Evolutionary conservation across 2,329 filamentous ascomycete genomes (phyloP).

Genomic region (Aspergillus pseudoglaucus): DNA sequence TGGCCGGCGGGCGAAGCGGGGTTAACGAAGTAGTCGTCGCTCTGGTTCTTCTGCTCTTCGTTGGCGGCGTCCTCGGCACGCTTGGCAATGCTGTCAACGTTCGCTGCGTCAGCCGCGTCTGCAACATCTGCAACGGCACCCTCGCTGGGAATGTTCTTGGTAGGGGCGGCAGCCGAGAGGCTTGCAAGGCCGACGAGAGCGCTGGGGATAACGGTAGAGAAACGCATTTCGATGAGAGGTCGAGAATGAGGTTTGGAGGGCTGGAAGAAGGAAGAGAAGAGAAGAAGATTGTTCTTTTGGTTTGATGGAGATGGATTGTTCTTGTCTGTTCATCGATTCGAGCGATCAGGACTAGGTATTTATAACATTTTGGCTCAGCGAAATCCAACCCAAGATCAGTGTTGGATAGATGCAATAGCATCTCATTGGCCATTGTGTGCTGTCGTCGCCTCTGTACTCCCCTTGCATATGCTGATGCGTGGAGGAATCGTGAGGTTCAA

Average conservation of each 20-base stretch:
- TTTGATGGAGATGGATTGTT: not conserved
- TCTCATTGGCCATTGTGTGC: not conserved
- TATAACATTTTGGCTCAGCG: not conserved
- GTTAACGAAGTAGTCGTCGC: not conserved
- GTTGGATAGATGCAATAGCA: too few species aligned
- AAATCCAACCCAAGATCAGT: not conserved
- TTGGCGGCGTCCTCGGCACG: not conserved
- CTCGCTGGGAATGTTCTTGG: not conserved
- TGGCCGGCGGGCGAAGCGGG: too few species aligned
- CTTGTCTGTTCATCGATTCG: too few species aligned
- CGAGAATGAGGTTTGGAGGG: too few species aligned
- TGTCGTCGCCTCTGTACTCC: not conserved
- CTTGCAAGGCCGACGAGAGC: not conserved
- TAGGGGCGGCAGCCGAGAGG: not conserved
- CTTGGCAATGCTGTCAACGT: not conserved
- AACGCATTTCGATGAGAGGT: not conserved
- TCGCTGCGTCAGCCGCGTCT: too few species aligned
- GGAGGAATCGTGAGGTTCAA: too few species aligned
- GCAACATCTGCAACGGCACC: too few species aligned
- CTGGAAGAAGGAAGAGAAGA: not conserved
- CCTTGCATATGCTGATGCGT: not conserved
- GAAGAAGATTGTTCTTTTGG: too few species aligned
- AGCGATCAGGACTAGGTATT: not conserved
- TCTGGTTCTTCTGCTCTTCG: not conserved
- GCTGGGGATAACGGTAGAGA: conserved; percentile 3